These are phyloP conservation scores for Leccinum pseudoinsigne DNA, from an alignment of 1,284 basidiomycete species.

Conservation along the genomic window DNA sequence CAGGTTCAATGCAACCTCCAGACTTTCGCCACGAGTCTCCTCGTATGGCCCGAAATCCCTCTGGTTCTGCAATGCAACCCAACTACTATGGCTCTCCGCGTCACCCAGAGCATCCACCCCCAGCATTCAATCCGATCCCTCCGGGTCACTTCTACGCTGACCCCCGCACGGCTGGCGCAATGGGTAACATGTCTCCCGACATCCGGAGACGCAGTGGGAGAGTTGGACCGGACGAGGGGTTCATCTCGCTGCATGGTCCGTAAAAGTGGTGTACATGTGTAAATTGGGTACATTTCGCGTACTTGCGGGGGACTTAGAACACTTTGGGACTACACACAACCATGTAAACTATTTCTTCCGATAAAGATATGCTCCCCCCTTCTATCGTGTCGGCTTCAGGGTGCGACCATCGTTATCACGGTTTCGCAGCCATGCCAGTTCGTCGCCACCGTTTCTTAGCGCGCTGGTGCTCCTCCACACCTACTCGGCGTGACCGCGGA, in stretches of 20 bases:
- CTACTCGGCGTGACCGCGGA: slow-evolving; percentile 14
- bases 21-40: slow-evolving; percentile 35
- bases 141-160: slow-evolving; percentile 38
- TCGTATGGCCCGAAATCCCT: slow-evolving; percentile 30
- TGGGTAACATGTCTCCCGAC: slow-evolving; percentile 40
- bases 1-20: slow-evolving; percentile 33
- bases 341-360: background rate
- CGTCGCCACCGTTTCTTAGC: slow-evolving; percentile 22
- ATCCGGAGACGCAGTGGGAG: slow-evolving; percentile 36
- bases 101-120: slow-evolving; percentile 33
- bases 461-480: slow-evolving; percentile 17
- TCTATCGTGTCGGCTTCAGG: background rate
- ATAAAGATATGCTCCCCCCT: background rate
- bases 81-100: slow-evolving; percentile 37
- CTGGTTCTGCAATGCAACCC: slow-evolving; percentile 30
- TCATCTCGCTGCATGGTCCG: slow-evolving; percentile 34
- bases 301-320: background rate
- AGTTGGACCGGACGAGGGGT: slow-evolving; percentile 35
- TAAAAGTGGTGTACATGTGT: slow-evolving; percentile 18
- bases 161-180: slow-evolving; percentile 29
- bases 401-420: slow-evolving; percentile 2
- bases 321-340: slow-evolving; percentile 4
- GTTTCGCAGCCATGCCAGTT: background rate
- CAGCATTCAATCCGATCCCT: slow-evolving; percentile 32
- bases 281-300: background rate